Evolutionary conservation across 2,329 filamentous ascomycete genomes (phyloP).

Genomic region (Neophaeococcomyces mojaviensis): DNA sequence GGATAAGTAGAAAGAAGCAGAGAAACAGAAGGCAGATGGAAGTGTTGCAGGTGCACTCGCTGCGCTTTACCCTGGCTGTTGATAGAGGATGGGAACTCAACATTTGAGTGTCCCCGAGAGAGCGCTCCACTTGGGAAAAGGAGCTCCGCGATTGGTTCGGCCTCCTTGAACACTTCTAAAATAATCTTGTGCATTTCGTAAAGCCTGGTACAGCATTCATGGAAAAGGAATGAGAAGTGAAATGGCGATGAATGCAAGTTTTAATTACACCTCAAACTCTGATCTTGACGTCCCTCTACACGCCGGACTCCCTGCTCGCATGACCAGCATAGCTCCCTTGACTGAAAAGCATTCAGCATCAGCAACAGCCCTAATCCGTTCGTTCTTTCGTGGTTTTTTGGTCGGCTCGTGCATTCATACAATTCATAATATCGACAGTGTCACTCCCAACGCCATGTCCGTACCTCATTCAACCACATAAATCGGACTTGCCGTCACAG

Average conservation of each 20-base stretch:
- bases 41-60: background rate
- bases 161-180: background rate
- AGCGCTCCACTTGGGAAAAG: background rate
- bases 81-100: background rate
- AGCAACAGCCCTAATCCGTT: no score
- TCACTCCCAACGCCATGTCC: conserved; percentile 9
- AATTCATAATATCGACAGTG: background rate
- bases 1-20: conserved; percentile 8
- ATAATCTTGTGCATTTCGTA: background rate
- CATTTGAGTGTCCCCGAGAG: conserved; percentile 6
- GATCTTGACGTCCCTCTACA: background rate
- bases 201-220: background rate
- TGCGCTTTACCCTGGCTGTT: no score
- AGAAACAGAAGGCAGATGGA: conserved; percentile 3
- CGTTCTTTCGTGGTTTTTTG: no score
- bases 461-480: background rate
- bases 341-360: no score
- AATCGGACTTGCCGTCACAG: no score
- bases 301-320: background rate
- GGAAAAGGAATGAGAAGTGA: no score
- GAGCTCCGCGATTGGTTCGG: conserved; percentile 4
- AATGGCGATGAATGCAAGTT: no score
- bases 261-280: background rate
- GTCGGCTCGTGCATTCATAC: conserved; percentile 1
- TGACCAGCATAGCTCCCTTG: background rate